These are phyloP conservation scores for Cutaneotrichosporon sp. DNA, from an alignment of 1,284 basidiomycete species.

Conservation along the genomic window DNA sequence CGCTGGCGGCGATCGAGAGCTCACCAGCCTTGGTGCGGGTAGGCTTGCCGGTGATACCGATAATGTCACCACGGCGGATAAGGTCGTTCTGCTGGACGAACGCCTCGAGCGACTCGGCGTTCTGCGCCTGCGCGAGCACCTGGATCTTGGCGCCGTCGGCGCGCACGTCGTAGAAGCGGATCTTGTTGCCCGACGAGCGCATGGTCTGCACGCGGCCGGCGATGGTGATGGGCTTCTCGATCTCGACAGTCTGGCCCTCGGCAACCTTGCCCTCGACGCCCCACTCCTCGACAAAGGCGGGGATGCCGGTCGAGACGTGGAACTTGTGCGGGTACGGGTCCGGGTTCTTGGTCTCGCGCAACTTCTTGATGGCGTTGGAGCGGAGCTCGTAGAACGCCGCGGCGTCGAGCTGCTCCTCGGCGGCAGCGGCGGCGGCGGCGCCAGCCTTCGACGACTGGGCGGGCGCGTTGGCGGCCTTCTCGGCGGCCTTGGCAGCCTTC, in stretches of 20 bases:
- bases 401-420: slow-evolving; percentile 54
- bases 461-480: slow-evolving; percentile 58
- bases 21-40: slow-evolving; percentile 96
- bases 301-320: slow-evolving; percentile 78
- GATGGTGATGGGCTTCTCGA: slow-evolving; percentile 58
- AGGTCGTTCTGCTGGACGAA: slow-evolving; percentile 78
- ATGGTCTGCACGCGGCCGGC: slow-evolving; percentile 93
- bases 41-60: slow-evolving; percentile 86
- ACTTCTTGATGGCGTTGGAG: slow-evolving; percentile 79
- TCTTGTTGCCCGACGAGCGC: slow-evolving; percentile 76
- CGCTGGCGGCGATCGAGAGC: slow-evolving; percentile 81
- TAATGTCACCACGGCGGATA: slow-evolving; percentile 93
- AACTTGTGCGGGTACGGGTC: slow-evolving; percentile 99
- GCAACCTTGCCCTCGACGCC: slow-evolving; percentile 70
- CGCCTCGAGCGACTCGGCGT: slow-evolving; percentile 62
- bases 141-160: slow-evolving; percentile 92
- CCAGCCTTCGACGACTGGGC: slow-evolving; percentile 53
- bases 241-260: slow-evolving; percentile 38
- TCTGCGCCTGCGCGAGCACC: slow-evolving; percentile 90
- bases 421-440: slow-evolving; percentile 27
- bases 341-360: slow-evolving; percentile 80
- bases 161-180: slow-evolving; percentile 94
- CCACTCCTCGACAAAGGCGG: slow-evolving; percentile 74
- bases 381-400: slow-evolving; percentile 93
- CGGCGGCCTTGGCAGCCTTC: slow-evolving; percentile 76